Conservation (phyloP, 495 filamentous ascomycete species). For the Xylaria sp. region DNA sequence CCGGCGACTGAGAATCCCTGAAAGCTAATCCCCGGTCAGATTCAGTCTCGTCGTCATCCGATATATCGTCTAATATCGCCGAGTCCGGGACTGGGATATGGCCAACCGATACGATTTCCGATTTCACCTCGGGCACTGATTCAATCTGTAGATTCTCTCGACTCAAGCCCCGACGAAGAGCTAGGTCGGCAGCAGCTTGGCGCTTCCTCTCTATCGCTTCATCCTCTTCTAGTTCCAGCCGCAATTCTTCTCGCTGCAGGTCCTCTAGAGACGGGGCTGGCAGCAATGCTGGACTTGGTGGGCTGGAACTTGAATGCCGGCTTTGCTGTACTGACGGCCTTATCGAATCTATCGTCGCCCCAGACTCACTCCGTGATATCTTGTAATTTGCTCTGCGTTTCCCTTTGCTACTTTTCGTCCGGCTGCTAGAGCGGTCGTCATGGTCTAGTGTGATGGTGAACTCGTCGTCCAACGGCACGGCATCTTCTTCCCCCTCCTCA, state of each 20-base stretch:
- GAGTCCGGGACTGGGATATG: constrained; percentile 34
- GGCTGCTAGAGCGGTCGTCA: constrained; percentile 76
- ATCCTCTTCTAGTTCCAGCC: constrained; percentile 71
- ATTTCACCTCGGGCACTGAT: constrained; percentile 40
- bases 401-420: constrained; percentile 65
- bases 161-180: constrained; percentile 70
- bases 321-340: constrained; percentile 43
- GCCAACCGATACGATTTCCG: constrained; percentile 38
- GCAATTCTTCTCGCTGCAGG: constrained; percentile 78
- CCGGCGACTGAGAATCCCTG: constrained; percentile 22
- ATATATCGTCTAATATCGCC: constrained; percentile 34
- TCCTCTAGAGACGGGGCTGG: constrained; percentile 69
- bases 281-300: constrained; percentile 43
- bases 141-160: constrained; percentile 41
- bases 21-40: constrained; percentile 14
- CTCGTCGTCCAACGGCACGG: constrained; percentile 91
- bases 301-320: constrained; percentile 42
- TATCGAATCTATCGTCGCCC: constrained; percentile 59
- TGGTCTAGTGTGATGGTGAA: constrained; percentile 81
- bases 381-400: constrained; percentile 64
- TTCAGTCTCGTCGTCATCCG: constrained; percentile 33
- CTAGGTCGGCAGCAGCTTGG: constrained; percentile 73
- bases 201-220: constrained; percentile 72
- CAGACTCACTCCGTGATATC: constrained; percentile 62
- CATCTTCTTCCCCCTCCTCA: constrained; percentile 86